These are phyloP conservation scores for Casuarina cunninghamiana DNA, from an alignment of 306 rosid genomes.

Conservation along the genomic window DNA sequence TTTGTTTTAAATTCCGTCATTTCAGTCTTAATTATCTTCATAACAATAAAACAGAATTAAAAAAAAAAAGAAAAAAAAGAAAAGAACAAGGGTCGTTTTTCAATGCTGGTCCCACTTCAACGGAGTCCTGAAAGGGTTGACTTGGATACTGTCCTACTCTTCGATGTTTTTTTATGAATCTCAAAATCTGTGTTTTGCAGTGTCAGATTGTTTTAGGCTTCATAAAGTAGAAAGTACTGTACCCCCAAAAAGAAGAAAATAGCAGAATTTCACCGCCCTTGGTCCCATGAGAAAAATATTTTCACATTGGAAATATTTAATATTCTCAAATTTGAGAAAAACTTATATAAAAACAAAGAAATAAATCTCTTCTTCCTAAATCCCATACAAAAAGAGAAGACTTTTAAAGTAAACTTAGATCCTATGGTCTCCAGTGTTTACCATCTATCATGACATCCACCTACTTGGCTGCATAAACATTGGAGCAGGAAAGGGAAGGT, in stretches of 20 bases:
- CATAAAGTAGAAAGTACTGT: too few relatives aligned
- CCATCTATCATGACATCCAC: not conserved
- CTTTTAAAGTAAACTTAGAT: too few relatives aligned
- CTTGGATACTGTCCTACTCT: not conserved
- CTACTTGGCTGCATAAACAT: not conserved
- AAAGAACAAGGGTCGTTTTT: not conserved
- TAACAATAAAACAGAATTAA: not conserved
- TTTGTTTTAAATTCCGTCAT: not conserved
- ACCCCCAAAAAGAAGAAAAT: too few relatives aligned
- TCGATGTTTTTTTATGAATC: not conserved
- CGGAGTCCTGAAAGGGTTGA: not conserved
- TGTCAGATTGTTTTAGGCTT: not conserved
- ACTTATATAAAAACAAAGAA: not conserved
- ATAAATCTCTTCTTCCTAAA: not conserved
- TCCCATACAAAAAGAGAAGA: not conserved
- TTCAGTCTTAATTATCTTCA: not conserved
- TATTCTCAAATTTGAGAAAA: not conserved
- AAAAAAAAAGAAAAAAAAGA: not conserved
- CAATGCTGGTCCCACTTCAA: not conserved
- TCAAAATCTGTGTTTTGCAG: not conserved
- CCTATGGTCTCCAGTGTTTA: too few relatives aligned
- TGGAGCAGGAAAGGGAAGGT: not conserved
- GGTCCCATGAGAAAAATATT: not conserved
- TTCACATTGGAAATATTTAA: not conserved
- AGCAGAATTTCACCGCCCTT: too few relatives aligned